Conservation (phyloP, 768 basidiomycete genomes). For the Podaxis sp. region DNA sequence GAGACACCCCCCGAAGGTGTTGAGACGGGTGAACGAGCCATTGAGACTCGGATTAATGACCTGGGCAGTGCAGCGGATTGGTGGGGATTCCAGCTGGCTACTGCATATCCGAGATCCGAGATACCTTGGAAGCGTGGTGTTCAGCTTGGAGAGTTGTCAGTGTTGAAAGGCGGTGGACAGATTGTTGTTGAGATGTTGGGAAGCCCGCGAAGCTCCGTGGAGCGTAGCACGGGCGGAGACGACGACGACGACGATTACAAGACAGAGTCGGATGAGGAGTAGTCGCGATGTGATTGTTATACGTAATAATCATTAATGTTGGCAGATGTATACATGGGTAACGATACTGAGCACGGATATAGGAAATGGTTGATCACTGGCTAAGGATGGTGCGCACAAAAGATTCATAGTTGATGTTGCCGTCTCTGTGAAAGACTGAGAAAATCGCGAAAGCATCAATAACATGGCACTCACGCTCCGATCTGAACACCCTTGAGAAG, state of each 20-base stretch:
- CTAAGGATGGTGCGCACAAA: conserved; percentile 94
- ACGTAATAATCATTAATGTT: conserved; percentile 14
- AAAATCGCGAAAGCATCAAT: not conserved
- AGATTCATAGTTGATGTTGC: conserved; percentile 96
- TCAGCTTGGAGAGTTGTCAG: conserved; percentile 45
- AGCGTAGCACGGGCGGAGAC: conserved; percentile 18
- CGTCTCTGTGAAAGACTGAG: conserved; percentile 58
- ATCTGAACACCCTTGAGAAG: conserved; percentile 94
- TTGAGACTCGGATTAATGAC: conserved; percentile 29
- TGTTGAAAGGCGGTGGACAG: conserved; percentile 58
- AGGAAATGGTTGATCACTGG: conserved; percentile 47
- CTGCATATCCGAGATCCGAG: conserved; percentile 69
- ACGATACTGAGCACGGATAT: conserved; percentile 4
- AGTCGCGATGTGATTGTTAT: not conserved
- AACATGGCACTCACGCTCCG: conserved; percentile 59
- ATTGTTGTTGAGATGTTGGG: conserved; percentile 57
- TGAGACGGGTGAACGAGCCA: conserved; percentile 34
- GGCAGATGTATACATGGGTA: not conserved
- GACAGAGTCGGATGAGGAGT: conserved; percentile 43
- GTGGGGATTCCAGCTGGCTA: conserved; percentile 74
- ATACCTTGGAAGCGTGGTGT: conserved; percentile 47
- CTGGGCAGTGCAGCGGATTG: conserved; percentile 37
- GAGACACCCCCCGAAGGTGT: conserved; percentile 37
- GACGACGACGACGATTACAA: conserved; percentile 55
- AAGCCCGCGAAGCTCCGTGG: conserved; percentile 17